Percentiles rank a stretch among this genome's conserved stretches.
phyloP scores from a whole-genome alignment of 163 green algal genomes.

The Volvox carteri region DNA sequence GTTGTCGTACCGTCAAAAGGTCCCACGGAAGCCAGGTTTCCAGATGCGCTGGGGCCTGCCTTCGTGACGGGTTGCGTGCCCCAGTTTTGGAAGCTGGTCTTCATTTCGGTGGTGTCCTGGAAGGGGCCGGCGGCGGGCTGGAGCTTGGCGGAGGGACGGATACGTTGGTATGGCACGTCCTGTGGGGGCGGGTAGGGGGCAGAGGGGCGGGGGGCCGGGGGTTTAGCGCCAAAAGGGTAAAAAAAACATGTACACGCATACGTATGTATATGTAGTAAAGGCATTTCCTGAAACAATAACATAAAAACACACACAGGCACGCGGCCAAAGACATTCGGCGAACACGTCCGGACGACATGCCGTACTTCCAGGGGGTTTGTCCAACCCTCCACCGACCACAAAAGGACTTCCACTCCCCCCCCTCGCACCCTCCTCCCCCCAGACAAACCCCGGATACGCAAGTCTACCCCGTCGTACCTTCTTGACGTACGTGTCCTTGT shows the following conservation, averaged over 20 bases:
- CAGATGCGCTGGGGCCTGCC: neutral
- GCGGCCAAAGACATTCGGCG: too few species aligned
- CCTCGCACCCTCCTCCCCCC: too few species aligned
- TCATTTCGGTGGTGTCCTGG: slow-evolving; percentile 32
- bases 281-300: too few species aligned
- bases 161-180: slow-evolving; percentile 49
- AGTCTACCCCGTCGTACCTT: slow-evolving; percentile 28
- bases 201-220: neutral
- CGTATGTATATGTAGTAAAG: too few species aligned
- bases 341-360: too few species aligned
- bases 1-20: slow-evolving; percentile 47
- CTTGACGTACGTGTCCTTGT: slow-evolving; percentile 26
- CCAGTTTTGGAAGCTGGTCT: slow-evolving; percentile 43
- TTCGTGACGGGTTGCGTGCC: slow-evolving; percentile 14
- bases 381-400: too few species aligned
- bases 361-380: too few species aligned
- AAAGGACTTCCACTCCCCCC: too few species aligned
- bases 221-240: too few species aligned
- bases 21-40: neutral
- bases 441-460: neutral
- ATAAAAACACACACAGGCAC: too few species aligned
- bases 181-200: neutral
- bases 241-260: too few species aligned
- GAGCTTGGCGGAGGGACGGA: neutral
- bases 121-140: slow-evolving; percentile 19